phyloP scores from a whole-genome alignment of 305 asterid genomes.

The Solanum aculeatissimum region DNA sequence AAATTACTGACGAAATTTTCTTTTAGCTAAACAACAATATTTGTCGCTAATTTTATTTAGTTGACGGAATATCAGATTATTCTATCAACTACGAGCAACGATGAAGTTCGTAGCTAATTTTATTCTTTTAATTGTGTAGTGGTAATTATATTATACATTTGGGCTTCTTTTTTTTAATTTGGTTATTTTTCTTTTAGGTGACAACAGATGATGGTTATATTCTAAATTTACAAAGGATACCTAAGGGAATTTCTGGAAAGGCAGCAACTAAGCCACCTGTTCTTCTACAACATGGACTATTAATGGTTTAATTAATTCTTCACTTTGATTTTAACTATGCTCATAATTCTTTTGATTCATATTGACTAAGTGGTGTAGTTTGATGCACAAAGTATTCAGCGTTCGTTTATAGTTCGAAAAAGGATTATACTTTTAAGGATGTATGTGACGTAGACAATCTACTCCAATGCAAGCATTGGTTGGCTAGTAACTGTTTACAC shows the following conservation, averaged over 20 bases:
- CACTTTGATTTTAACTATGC: not conserved
- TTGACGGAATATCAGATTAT: not conserved
- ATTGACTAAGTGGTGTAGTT: accelerated
- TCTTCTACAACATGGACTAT: conserved; percentile 61
- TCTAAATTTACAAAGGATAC: conserved; percentile 58
- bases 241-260: conserved; percentile 32
- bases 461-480: not conserved
- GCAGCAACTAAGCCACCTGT: conserved; percentile 32
- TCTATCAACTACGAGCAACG: not conserved
- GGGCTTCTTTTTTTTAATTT: not conserved
- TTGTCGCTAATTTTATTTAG: not conserved
- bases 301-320: conserved; percentile 27
- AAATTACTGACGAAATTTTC: accelerated
- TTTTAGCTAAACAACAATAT: not conserved
- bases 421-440: too few species aligned
- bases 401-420: accelerated
- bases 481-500: accelerated
- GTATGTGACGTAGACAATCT: not conserved
- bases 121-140: not conserved
- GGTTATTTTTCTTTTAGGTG: conserved; percentile 23
- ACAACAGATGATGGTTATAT: conserved; percentile 63
- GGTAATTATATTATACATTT: not conserved
- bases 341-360: not conserved
- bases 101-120: not conserved
- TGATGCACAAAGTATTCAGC: not conserved